Evolutionary conservation across 495 filamentous ascomycete genomes (phyloP), one percentile per base, ranked within the genome.

Genomic region (Thozetella sp.): DNA sequence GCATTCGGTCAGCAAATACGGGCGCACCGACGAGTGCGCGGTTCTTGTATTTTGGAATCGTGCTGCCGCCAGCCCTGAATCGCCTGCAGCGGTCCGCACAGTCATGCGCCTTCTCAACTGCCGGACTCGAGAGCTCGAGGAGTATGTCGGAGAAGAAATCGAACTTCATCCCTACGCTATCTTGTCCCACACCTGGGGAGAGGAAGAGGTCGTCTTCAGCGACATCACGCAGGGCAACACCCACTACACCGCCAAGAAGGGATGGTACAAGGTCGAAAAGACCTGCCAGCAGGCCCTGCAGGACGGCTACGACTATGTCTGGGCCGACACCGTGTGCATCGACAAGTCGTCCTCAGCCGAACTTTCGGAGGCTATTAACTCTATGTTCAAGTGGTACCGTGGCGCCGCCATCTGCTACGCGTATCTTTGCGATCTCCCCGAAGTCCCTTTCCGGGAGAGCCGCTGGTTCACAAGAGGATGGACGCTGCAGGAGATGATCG

Each of bases 181-280:
- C 9, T 61, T 78, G 9, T 75, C 72, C 2, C 76, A 80, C 53
- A 73, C 66, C 0, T 78, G 76, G 74, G 67, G 61, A 26, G 58
- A 61, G 10, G 67, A 67, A 2, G 76, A 79, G 58, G 65, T 74
- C 1, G 64, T 60, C 6, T 73, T 73, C 51, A 59, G 66, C 2
- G 70, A 76, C 17, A 62, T 70, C 24, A 3, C 27, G 20, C 34
- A 72, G 22, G 57, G 56, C n/a, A 57, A 11, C 6, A 13, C 20
- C 10, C 53, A 53, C 27, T 59, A 55, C 13, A 46, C 30, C 0
- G 22, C 25, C 2, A 66, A 66, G 30, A 30, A 51, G 2, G 69
- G 69, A n/a, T 67, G 55, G 40, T 52, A 25, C 12, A 72, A 75
- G 58, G 63, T 75, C 13, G 23, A 57, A 23, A 54, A 51, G n/a